phyloP scores from a whole-genome alignment of 768 basidiomycete genomes.

The Chlorophyllum brunneum region DNA sequence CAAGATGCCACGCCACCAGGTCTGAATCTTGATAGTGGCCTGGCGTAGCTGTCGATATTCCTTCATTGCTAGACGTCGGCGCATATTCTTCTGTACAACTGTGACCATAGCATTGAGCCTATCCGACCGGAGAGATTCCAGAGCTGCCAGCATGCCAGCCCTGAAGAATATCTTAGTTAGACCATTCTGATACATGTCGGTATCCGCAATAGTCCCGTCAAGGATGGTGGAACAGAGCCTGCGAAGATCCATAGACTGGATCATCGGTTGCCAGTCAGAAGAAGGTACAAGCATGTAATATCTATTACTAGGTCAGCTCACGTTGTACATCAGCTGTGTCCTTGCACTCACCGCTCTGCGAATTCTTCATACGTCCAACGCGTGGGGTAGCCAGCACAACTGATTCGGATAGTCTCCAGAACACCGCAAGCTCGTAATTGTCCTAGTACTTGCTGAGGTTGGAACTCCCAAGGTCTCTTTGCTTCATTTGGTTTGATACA shows the following conservation, averaged over 20 bases:
- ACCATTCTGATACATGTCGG: slow-evolving; percentile 96
- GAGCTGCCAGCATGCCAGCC: slow-evolving; percentile 95
- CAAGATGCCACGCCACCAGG: slow-evolving; percentile 89
- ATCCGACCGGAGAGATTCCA: slow-evolving; percentile 87
- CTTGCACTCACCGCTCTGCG: slow-evolving; percentile 75
- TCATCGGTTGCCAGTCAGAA: slow-evolving; percentile 81
- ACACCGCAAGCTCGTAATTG: slow-evolving; percentile 98
- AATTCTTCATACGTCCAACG: slow-evolving; percentile 99
- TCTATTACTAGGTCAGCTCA: slow-evolving; percentile 34
- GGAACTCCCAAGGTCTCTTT: slow-evolving; percentile 96
- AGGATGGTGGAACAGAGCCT: slow-evolving; percentile 83
- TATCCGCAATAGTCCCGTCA: slow-evolving; percentile 82
- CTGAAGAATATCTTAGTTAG: slow-evolving; percentile 99
- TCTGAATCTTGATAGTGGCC: slow-evolving; percentile 84
- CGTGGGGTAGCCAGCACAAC: slow-evolving; percentile 97
- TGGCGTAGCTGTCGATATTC: slow-evolving; percentile 67
- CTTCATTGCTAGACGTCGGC: slow-evolving; percentile 79
- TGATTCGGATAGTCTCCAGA: slow-evolving; percentile 96
- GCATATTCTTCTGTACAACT: slow-evolving; percentile 96
- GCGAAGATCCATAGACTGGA: slow-evolving; percentile 74
- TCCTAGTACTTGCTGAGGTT: slow-evolving; percentile 90
- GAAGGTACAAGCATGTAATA: slow-evolving; percentile 97
- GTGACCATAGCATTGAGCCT: slow-evolving; percentile 89
- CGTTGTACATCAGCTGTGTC: not conserved
- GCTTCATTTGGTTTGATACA: slow-evolving; percentile 99